A percentile compares a stretch with the other conserved stretches of the same genome.
Evolutionary conservation across 2,329 filamentous ascomycete genomes (phyloP).

Genomic region (Aspergillus intermedius): DNA sequence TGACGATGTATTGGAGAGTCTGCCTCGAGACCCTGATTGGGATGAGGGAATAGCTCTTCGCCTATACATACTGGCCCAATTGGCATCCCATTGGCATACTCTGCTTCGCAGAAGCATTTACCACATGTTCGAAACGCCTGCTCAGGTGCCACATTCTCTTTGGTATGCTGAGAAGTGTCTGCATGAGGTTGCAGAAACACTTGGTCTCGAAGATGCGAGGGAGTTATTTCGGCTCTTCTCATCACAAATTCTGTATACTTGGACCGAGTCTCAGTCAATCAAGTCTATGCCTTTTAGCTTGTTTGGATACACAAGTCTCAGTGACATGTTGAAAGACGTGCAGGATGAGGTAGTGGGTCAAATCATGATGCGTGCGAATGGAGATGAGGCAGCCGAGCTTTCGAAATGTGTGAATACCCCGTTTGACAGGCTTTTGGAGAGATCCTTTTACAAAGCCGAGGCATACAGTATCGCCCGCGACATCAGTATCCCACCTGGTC

Average conservation of each 20-base stretch:
- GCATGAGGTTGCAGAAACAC: constrained; percentile 55
- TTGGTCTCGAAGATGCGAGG: constrained; percentile 60
- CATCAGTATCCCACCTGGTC: constrained; percentile 45
- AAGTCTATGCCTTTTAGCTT: constrained; percentile 74
- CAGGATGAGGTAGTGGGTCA: constrained; percentile 74
- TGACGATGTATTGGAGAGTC: constrained; percentile 68
- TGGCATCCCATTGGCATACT: constrained; percentile 80
- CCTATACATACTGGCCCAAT: constrained; percentile 64
- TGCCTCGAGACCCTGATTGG: constrained; percentile 67
- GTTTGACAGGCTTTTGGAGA: constrained; percentile 53
- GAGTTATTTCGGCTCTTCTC: constrained; percentile 78
- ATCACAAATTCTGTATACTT: constrained; percentile 84
- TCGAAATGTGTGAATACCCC: constrained; percentile 51
- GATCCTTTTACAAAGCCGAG: constrained; percentile 68
- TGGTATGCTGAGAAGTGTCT: constrained; percentile 70
- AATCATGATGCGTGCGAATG: constrained; percentile 72
- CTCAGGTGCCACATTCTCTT: constrained; percentile 58
- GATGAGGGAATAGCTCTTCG: constrained; percentile 80
- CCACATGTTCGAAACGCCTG: constrained; percentile 86
- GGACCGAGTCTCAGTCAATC: constrained; percentile 64
- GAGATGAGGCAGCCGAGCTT: constrained; percentile 56
- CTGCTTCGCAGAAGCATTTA: constrained; percentile 82
- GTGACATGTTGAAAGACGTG: constrained; percentile 62
- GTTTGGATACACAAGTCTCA: constrained; percentile 68
- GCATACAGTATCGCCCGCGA: constrained; percentile 81